Conservation (phyloP, 371 early-diverging fungal genomes). For the Quaeritorhiza haematococci region DNA sequence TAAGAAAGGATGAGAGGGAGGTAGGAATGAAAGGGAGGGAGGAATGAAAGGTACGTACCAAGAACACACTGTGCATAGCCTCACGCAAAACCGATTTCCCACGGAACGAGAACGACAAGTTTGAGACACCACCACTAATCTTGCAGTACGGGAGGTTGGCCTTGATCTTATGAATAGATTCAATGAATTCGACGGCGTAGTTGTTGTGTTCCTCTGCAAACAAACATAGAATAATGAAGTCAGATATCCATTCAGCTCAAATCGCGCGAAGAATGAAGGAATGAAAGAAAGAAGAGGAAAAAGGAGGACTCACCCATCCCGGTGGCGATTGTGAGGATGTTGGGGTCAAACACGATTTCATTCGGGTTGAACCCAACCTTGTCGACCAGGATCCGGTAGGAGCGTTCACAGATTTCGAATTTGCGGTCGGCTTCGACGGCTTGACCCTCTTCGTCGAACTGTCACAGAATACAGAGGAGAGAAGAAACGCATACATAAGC, state of each 20-base stretch:
- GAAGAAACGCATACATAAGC: neutral
- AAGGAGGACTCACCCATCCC: constrained; percentile 72
- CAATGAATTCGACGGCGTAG: constrained; percentile 90
- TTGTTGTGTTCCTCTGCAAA: constrained; percentile 79
- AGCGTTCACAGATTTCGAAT: constrained; percentile 83
- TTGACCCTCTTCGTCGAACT: constrained; percentile 90
- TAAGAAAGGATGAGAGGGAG: neutral
- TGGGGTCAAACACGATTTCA: constrained; percentile 93
- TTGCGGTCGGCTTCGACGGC: constrained; percentile 80
- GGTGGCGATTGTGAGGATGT: constrained; percentile 91
- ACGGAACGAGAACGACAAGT: constrained; percentile 91
- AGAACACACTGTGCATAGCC: constrained; percentile 92
- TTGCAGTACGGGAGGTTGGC: constrained; percentile 77
- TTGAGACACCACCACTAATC: constrained; percentile 86
- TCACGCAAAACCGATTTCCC: constrained; percentile 86
- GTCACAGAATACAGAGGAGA: neutral
- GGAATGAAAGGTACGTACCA: constrained; percentile 25
- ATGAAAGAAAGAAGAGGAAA: no score
- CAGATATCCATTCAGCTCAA: neutral
- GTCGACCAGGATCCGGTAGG: constrained; percentile 80
- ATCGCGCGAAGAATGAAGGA: neutral
- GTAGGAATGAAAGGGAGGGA: neutral
- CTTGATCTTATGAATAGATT: constrained; percentile 72
- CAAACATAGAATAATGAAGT: neutral
- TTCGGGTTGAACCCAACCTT: constrained; percentile 79